Base-by-base conservation (phyloP, 2,329 filamentous ascomycete genomes). In the Fusarium nelsonii region DNA sequence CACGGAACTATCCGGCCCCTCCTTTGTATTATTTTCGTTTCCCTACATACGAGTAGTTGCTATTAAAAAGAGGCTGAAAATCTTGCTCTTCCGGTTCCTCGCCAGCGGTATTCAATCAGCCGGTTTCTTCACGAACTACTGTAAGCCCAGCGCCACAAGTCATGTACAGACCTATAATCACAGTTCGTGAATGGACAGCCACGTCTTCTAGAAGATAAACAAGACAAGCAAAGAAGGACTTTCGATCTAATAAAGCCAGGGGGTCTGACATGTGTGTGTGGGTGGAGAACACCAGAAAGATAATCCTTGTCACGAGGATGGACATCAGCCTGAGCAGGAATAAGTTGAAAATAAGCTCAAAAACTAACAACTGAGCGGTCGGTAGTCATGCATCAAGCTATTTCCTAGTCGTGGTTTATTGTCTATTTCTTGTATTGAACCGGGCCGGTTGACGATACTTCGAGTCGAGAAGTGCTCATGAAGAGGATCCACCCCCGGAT, bases 371-470 rank as follows among this genome's bases (percentile, higher is more conserved):
- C 26, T 62, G 36, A 39, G 39, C 49, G 26, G 43, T 30, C 49
- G 52, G 57, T 26, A 62, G 55, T 68, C 43, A 45, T 18, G 30
- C 53, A 41, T 65, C 14, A 54, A n/a, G 23, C 15, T 44, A 33
- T 44, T 40, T 37, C 16, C 37, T 56, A 62, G 23, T 60, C 50
- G 43, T 39, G 23, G 43, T 59, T 39, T 58, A 43, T 46, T 66
- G 16, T 54, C 45, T 68, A 51, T 69, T 60, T 54, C 45, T 52
- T 44, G 37, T 26, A 43, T 10, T 44, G 61, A 48, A 69, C 71
- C 71, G 71, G 71, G 53, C 71, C 71, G 71, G 71, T 68, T 52
- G 16, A 41, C 7, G 50, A 33, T 41, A 41, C n/a, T 28, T 11
- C 10, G 30, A 11, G 10, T 23, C 23, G 23, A 23, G 16, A 58